Conservation (phyloP, 176 grass and related monocot species). For the Stipa capillata region DNA sequence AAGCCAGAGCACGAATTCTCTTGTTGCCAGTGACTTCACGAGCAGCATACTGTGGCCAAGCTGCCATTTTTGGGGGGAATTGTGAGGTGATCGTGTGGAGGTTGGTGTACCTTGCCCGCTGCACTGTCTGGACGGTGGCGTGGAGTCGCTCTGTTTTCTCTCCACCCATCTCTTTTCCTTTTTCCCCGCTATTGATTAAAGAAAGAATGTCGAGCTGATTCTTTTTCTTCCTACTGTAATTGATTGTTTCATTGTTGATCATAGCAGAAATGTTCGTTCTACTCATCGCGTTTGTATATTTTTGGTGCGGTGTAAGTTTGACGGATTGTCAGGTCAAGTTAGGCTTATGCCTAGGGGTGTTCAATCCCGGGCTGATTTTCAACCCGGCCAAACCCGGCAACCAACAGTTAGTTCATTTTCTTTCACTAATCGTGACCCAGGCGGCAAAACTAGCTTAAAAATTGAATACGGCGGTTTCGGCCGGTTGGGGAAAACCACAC, state of each 20-base stretch:
- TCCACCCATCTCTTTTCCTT: not conserved
- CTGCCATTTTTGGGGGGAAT: conserved; percentile 25
- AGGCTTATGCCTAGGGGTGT: not conserved
- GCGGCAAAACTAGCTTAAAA: too few species aligned
- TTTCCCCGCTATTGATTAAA: conserved; percentile 17
- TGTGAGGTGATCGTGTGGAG: conserved; percentile 8
- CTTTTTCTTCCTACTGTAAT: conserved; percentile 46
- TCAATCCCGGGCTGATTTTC: too few species aligned
- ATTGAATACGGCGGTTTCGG: too few species aligned
- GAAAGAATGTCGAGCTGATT: conserved; percentile 46
- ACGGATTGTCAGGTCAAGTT: not conserved
- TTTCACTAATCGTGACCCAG: too few species aligned
- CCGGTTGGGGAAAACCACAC: too few species aligned
- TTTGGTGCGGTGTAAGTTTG: not conserved
- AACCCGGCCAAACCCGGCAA: too few species aligned
- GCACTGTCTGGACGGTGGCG: not conserved
- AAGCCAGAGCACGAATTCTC: conserved; percentile 11
- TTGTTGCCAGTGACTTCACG: conserved; percentile 7
- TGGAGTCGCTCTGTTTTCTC: conserved; percentile 9
- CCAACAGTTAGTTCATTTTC: too few species aligned
- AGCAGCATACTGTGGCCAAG: conserved; percentile 8
- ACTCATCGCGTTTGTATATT: not conserved
- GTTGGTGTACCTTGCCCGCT: conserved; percentile 15
- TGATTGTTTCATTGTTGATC: conserved; percentile 63
- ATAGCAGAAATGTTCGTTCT: conserved; percentile 40